Evolutionary conservation across 129 eudicot genomes (phyloP).

Genomic region (Tagetes patula): DNA sequence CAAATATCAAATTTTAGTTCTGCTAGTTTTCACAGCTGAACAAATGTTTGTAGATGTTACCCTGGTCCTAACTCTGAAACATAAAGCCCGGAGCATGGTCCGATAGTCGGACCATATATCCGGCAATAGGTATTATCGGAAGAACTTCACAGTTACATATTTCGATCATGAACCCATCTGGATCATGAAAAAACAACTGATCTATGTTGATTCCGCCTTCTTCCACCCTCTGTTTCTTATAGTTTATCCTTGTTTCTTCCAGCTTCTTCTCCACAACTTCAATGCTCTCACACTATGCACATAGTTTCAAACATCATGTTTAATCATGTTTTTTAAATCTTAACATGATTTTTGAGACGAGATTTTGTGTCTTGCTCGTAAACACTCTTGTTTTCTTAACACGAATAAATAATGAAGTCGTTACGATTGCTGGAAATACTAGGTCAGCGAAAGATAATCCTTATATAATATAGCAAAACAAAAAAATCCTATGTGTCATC

Average conservation of each 20-base stretch:
- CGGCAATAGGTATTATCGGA: constrained; percentile 77
- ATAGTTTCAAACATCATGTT: too few relatives aligned
- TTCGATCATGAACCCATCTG: constrained; percentile 95
- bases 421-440: too few relatives aligned
- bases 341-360: too few relatives aligned
- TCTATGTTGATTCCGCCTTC: constrained; percentile 90
- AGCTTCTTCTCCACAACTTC: constrained; percentile 81
- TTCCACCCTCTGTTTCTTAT: constrained; percentile 64
- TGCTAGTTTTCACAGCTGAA: constrained; percentile 23
- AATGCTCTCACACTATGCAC: too few relatives aligned
- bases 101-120: constrained; percentile 54
- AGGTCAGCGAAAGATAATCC: too few relatives aligned
- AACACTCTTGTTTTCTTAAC: too few relatives aligned
- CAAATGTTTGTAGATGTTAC: constrained; percentile 29
- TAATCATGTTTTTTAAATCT: too few relatives aligned
- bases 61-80: constrained; percentile 23
- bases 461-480: too few relatives aligned
- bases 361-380: too few relatives aligned
- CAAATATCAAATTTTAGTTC: neutral
- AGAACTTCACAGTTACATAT: constrained; percentile 88
- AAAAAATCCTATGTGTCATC: too few relatives aligned
- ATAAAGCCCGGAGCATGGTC: constrained; percentile 62
- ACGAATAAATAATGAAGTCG: too few relatives aligned
- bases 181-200: constrained; percentile 89
- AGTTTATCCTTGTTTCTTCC: constrained; percentile 63